These are phyloP conservation scores for Fimicolochytrium jonesii DNA, from an alignment of 192 early-diverging fungal species.

Conservation along the genomic window DNA sequence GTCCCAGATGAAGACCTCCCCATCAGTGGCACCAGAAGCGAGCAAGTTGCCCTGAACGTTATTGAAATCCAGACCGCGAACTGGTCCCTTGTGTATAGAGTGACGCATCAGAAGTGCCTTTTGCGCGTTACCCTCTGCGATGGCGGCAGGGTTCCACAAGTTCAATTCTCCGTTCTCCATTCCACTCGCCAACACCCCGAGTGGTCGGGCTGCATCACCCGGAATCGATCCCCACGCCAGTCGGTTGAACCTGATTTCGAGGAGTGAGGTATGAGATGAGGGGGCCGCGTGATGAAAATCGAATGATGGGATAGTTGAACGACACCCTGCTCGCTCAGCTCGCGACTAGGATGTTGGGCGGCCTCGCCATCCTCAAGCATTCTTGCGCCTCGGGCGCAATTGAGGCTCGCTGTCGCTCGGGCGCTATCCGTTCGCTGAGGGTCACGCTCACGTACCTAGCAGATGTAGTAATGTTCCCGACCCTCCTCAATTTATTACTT, in stretches of 20 bases:
- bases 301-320: too few relatives aligned
- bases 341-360: too few relatives aligned
- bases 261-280: too few relatives aligned
- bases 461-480: slow-evolving; percentile 51
- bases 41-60: slow-evolving; percentile 79
- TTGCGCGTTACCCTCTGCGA: slow-evolving; percentile 60
- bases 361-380: too few relatives aligned
- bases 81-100: slow-evolving; percentile 78
- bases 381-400: too few relatives aligned
- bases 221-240: slow-evolving; percentile 70
- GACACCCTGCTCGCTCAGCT: too few relatives aligned
- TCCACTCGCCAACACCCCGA: slow-evolving; percentile 87
- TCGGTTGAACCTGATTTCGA: slow-evolving; percentile 90
- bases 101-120: slow-evolving; percentile 60
- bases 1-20: slow-evolving; percentile 98
- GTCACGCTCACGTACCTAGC: slow-evolving; percentile 55
- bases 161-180: slow-evolving; percentile 91
- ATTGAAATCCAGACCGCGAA: slow-evolving; percentile 92
- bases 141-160: slow-evolving; percentile 76
- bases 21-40: slow-evolving; percentile 84
- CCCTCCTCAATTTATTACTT: slow-evolving; percentile 38
- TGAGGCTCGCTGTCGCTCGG: too few relatives aligned
- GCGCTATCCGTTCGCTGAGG: too few relatives aligned
- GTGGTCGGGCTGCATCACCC: slow-evolving; percentile 35
- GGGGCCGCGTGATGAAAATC: too few relatives aligned